Percentiles rank a stretch among this genome's conserved stretches.
These are phyloP conservation scores for Lupinus albus DNA, from an alignment of 306 rosid genomes.

Conservation along the genomic window DNA sequence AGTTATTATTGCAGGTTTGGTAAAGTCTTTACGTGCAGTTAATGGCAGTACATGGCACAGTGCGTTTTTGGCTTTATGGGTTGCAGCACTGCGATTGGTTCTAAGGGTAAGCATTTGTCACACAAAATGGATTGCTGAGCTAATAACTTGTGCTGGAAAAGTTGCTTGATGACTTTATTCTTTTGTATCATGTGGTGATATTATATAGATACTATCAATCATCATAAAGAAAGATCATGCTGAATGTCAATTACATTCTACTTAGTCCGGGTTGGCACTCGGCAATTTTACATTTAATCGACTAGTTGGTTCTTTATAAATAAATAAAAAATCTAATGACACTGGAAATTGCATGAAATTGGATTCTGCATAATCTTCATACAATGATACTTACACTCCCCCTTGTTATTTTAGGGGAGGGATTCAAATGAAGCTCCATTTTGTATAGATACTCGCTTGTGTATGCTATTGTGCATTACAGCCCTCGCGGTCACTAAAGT, in stretches of 20 bases:
- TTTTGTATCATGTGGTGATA: constrained; percentile 26
- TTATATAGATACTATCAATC: not conserved
- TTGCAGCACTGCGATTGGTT: constrained; percentile 81
- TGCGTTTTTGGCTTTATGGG: constrained; percentile 88
- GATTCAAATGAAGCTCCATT: constrained; percentile 75
- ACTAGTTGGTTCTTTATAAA: constrained; percentile 5
- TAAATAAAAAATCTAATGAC: not conserved
- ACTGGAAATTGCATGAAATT: constrained; percentile 34
- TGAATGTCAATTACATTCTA: constrained; percentile 32
- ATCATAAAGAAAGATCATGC: constrained; percentile 29
- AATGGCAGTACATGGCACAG: constrained; percentile 76
- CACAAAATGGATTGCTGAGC: constrained; percentile 18
- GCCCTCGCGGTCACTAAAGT: constrained; percentile 66
- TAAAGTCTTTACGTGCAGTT: constrained; percentile 73
- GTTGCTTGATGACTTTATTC: constrained; percentile 33
- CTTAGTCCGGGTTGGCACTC: constrained; percentile 22
- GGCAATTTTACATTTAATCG: constrained; percentile 28
- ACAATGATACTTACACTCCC: not conserved
- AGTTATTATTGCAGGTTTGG: constrained; percentile 67
- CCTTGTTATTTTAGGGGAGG: constrained; percentile 64
- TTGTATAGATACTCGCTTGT: constrained; percentile 79
- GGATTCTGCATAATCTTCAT: constrained; percentile 16
- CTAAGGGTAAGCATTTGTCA: constrained; percentile 75
- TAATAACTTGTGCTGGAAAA: constrained; percentile 29
- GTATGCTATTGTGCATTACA: constrained; percentile 75